A percentile compares a stretch with the other conserved stretches of the same genome.
Conservation (phyloP, 345 rosid genomes). For the Rhodomyrtus tomentosa region DNA sequence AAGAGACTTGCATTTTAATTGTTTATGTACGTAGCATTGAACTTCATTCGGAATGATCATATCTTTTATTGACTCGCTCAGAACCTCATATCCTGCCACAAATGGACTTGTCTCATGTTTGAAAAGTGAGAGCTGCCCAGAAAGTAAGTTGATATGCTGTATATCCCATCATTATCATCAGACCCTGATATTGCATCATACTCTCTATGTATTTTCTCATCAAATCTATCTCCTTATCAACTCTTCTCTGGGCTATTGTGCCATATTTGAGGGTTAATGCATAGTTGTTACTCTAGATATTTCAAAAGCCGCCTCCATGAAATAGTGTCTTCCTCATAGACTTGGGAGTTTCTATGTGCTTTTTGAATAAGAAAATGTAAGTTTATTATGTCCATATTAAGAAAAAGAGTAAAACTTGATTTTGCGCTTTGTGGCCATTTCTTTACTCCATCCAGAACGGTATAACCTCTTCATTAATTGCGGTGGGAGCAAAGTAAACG, state of each 20-base stretch:
- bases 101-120: background rate
- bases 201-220: background rate
- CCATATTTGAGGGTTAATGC: background rate
- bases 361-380: background rate
- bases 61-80: background rate
- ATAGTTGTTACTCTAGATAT: background rate
- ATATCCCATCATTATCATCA: background rate
- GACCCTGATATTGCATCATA: background rate
- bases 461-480: slow-evolving; percentile 1
- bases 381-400: background rate
- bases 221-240: background rate
- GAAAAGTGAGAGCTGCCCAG: background rate
- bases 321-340: background rate
- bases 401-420: background rate
- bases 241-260: background rate
- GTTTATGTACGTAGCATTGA: background rate
- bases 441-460: background rate
- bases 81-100: background rate
- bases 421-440: background rate
- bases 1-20: background rate
- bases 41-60: background rate
- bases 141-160: background rate
- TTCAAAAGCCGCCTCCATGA: background rate
- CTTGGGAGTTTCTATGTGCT: background rate
- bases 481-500: background rate